phyloP scores from a whole-genome alignment of 768 basidiomycete genomes.

The Lentinula sp. region DNA sequence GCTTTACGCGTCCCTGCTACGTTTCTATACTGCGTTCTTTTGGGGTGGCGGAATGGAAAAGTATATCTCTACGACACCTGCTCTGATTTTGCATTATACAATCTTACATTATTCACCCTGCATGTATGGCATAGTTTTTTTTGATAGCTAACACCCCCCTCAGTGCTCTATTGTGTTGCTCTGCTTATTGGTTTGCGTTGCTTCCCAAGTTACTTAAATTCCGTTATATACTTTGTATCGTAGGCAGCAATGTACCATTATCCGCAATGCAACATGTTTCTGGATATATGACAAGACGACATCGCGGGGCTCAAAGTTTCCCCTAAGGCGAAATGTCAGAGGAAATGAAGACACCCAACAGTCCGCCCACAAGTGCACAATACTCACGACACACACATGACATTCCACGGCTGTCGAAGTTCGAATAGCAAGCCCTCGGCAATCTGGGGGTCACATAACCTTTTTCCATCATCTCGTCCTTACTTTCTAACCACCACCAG shows the following conservation, averaged over 20 bases:
- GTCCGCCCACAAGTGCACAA: too few relatives aligned
- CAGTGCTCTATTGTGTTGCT: not conserved
- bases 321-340: too few relatives aligned
- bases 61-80: slow-evolving; percentile 1
- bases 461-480: too few relatives aligned
- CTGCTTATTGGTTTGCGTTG: not conserved
- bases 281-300: not conserved
- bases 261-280: not conserved
- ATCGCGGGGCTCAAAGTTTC: not conserved
- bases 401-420: too few relatives aligned
- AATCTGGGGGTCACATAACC: too few relatives aligned
- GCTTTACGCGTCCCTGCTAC: not conserved
- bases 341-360: too few relatives aligned
- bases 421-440: too few relatives aligned
- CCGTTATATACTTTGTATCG: not conserved
- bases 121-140: slow-evolving; percentile 1
- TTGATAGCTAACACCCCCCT: not conserved
- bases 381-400: too few relatives aligned
- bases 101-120: slow-evolving; percentile 1
- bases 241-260: slow-evolving; percentile 4
- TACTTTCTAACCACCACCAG: too few relatives aligned
- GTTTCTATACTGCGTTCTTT: not conserved
- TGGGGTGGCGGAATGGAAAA: not conserved
- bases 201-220: not conserved
- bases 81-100: not conserved